Conservation (phyloP, 306 rosid species). For the Fragaria nilgerrensis region DNA sequence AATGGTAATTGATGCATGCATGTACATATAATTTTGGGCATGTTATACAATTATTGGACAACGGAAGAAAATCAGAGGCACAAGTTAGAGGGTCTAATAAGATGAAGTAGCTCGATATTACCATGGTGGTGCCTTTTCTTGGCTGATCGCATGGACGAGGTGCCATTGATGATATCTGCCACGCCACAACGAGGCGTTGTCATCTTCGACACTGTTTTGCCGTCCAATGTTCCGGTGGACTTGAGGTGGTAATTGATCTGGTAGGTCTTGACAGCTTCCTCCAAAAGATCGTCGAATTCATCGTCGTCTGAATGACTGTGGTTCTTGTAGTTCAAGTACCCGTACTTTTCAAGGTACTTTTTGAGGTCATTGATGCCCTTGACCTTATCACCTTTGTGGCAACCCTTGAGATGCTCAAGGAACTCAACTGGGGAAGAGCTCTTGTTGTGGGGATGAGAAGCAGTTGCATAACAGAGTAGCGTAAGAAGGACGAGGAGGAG, state of each 20-base stretch:
- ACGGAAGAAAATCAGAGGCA: too few relatives aligned
- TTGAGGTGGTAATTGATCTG: slow-evolving; percentile 30
- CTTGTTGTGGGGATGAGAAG: slow-evolving; percentile 4
- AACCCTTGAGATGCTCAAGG: slow-evolving; percentile 32
- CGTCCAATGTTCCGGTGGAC: slow-evolving; percentile 27
- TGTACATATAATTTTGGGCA: too few relatives aligned
- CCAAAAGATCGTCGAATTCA: slow-evolving; percentile 31
- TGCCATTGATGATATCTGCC: slow-evolving; percentile 27
- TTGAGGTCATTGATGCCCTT: slow-evolving; percentile 36
- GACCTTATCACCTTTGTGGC: slow-evolving; percentile 32
- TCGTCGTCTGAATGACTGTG: slow-evolving; percentile 1
- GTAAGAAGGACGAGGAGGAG: neutral
- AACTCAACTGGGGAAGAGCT: slow-evolving; percentile 23
- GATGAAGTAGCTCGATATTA: neutral
- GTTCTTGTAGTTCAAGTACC: slow-evolving; percentile 31
- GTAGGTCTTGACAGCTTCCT: slow-evolving; percentile 41
- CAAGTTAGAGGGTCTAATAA: too few relatives aligned
- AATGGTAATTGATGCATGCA: too few relatives aligned
- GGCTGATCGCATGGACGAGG: slow-evolving; percentile 26
- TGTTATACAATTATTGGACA: too few relatives aligned
- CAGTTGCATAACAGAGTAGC: neutral
- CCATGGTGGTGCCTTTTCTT: neutral
- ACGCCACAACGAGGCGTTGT: slow-evolving; percentile 47
- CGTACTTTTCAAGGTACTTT: slow-evolving; percentile 33
- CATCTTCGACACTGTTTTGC: slow-evolving; percentile 34